These are phyloP conservation scores for Ceratorhiza oryzae-sativae DNA, from an alignment of 1,284 basidiomycete species.

Conservation along the genomic window DNA sequence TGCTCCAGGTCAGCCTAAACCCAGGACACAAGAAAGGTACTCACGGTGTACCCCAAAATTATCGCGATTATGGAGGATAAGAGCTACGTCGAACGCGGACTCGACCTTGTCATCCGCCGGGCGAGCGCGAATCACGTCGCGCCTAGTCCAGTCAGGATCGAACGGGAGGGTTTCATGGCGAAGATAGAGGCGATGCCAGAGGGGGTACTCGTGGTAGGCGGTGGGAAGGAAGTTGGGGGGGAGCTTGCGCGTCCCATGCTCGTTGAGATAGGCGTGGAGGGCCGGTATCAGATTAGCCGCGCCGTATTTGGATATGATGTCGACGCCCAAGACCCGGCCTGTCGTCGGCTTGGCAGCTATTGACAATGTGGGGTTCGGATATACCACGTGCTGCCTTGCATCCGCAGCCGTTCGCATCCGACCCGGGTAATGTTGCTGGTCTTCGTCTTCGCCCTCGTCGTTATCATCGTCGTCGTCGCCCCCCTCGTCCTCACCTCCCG, in stretches of 20 bases:
- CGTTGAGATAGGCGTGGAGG: neutral
- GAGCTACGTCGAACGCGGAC: neutral
- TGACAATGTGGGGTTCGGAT: neutral
- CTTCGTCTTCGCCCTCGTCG: neutral
- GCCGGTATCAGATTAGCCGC: neutral
- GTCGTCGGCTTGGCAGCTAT: neutral
- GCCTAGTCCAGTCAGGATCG: neutral
- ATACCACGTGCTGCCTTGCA: neutral
- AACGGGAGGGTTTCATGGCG: neutral
- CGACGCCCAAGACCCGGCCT: neutral
- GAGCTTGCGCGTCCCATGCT: neutral
- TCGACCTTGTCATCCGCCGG: neutral
- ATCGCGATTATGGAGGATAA: neutral
- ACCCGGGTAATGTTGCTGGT: neutral
- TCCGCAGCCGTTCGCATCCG: neutral
- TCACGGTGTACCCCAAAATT: conserved; percentile 1
- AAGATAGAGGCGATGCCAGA: conserved; percentile 13
- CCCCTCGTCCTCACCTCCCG: neutral
- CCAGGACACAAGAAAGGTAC: neutral
- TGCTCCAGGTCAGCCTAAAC: neutral
- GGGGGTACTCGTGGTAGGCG: conserved; percentile 1
- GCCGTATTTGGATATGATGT: neutral
- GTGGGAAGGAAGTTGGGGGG: neutral
- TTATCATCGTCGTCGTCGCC: neutral
- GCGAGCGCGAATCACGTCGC: neutral